phyloP scores from a whole-genome alignment of 441 rosid species.

The Kokia cookei region DNA sequence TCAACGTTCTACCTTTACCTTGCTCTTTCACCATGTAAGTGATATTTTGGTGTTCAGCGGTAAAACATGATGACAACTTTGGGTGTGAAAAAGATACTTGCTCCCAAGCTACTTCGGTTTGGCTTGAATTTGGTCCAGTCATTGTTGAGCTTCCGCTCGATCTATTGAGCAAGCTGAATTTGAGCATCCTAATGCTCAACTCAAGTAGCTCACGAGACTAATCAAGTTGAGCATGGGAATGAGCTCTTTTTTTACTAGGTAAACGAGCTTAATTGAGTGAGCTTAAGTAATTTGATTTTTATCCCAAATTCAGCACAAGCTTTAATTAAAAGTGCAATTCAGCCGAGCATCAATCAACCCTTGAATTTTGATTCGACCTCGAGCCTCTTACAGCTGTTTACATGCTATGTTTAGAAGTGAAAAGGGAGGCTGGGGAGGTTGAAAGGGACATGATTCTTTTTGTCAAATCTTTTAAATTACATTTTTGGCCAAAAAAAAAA shows the following conservation, averaged over 20 bases:
- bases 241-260: neutral
- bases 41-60: neutral
- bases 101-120: neutral
- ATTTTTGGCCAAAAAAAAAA: neutral
- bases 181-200: neutral
- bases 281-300: neutral
- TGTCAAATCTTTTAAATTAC: slow-evolving; percentile 24
- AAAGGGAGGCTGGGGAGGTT: neutral
- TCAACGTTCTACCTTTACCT: slow-evolving; percentile 80
- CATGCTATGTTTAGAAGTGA: neutral
- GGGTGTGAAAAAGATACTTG: neutral
- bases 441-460: slow-evolving; percentile 8
- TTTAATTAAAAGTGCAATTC: neutral
- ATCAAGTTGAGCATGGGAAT: neutral
- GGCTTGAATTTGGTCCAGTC: neutral
- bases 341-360: neutral
- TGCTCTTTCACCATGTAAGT: slow-evolving; percentile 73
- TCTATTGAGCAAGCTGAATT: neutral
- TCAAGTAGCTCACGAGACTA: neutral
- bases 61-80: neutral
- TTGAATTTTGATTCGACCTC: neutral
- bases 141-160: neutral
- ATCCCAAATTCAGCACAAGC: neutral
- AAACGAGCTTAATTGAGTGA: neutral
- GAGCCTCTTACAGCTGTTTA: neutral